phyloP scores from a whole-genome alignment of 768 basidiomycete genomes.

The Tricholoma sp. region DNA sequence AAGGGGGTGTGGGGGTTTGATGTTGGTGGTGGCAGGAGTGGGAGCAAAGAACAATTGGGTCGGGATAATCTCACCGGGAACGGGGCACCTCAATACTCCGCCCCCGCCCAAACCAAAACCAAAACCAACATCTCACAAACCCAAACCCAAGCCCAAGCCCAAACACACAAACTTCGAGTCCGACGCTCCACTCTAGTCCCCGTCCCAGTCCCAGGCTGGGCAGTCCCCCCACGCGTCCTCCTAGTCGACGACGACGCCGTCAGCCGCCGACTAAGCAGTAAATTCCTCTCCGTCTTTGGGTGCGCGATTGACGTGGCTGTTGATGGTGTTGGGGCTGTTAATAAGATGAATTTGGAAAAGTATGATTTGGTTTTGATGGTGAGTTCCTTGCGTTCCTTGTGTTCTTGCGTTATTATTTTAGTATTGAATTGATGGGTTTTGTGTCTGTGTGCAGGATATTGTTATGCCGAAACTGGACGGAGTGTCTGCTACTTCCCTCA shows the following conservation, averaged over 20 bases:
- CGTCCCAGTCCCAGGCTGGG: constrained; percentile 86
- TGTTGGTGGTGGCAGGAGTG: too few species aligned
- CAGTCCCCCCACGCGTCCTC: constrained; percentile 83
- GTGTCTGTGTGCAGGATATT: constrained; percentile 62
- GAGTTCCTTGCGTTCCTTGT: too few species aligned
- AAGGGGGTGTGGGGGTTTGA: constrained; percentile 24
- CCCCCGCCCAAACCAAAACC: too few species aligned
- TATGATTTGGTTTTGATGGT: constrained; percentile 97
- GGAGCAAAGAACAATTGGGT: too few species aligned
- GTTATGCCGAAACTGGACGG: constrained; percentile 91
- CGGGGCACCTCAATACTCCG: too few species aligned
- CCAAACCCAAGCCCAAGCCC: too few species aligned
- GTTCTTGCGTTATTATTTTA: too few species aligned
- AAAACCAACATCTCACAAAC: too few species aligned
- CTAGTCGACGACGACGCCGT: constrained; percentile 96
- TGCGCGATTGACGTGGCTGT: constrained; percentile 93
- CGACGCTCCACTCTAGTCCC: constrained; percentile 79
- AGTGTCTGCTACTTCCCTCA: constrained; percentile 85
- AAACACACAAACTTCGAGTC: constrained; percentile 66
- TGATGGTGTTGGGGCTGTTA: constrained; percentile 87
- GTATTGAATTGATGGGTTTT: too few species aligned
- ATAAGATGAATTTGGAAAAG: constrained; percentile 94
- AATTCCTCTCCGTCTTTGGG: constrained; percentile 93
- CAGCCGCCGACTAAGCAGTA: constrained; percentile 80
- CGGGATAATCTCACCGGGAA: not conserved